A percentile compares a stretch with the other conserved stretches of the same genome.
These are phyloP conservation scores for Tuber aestivum DNA, from an alignment of 495 filamentous ascomycete genomes.

Conservation along the genomic window DNA sequence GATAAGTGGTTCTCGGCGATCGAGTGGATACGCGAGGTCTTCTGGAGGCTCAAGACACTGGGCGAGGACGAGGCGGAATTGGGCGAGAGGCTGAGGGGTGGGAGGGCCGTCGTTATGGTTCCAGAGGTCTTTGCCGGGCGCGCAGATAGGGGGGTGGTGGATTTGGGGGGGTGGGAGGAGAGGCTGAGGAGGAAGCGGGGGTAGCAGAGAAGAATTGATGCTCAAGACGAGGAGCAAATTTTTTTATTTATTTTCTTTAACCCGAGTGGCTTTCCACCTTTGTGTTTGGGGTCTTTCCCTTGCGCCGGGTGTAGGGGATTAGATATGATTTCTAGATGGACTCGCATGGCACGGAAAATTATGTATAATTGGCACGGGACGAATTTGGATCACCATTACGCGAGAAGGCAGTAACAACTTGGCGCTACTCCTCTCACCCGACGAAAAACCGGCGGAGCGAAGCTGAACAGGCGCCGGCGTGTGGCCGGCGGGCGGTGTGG, in stretches of 20 bases:
- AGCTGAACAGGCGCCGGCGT: not conserved
- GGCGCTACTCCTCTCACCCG: not conserved
- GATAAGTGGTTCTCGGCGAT: slow-evolving; percentile 41
- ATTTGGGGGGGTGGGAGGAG: slow-evolving; percentile 31
- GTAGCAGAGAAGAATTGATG: not conserved
- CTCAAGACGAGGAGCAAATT: not conserved
- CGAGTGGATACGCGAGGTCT: slow-evolving; percentile 41
- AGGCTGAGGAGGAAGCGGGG: slow-evolving; percentile 18
- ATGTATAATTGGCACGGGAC: not conserved
- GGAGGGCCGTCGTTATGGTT: slow-evolving; percentile 32
- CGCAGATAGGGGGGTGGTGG: slow-evolving; percentile 30
- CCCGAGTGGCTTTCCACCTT: not conserved
- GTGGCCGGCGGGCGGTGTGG: not conserved
- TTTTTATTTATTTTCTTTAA: too few relatives aligned
- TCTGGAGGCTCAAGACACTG: slow-evolving; percentile 36
- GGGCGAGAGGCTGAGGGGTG: slow-evolving; percentile 27
- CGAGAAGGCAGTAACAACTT: not conserved
- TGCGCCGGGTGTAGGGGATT: not conserved
- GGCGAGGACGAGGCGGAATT: slow-evolving; percentile 19
- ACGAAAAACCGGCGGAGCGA: not conserved
- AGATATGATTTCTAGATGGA: not conserved
- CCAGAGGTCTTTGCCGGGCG: slow-evolving; percentile 32
- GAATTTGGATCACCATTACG: not conserved
- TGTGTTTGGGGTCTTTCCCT: not conserved
- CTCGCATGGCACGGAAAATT: not conserved